Percentiles rank a stretch among this genome's conserved stretches.
Evolutionary conservation across 352 stramenopile genomes (phyloP).

Genomic region (Phytophthora pisi): DNA sequence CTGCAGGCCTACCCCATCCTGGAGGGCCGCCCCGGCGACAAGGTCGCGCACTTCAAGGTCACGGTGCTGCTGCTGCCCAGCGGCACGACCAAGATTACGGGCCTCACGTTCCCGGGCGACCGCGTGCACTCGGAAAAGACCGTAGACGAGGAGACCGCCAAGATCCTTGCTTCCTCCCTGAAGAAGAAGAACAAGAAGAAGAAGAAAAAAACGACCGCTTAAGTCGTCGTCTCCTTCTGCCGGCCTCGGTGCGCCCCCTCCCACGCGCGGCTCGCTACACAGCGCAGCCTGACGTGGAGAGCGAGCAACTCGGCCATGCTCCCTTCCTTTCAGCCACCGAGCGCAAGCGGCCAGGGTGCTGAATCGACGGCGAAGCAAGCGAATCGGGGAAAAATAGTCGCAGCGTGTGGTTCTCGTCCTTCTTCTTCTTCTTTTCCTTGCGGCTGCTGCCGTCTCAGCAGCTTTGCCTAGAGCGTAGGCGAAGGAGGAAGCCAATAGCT

Average conservation of each 20-base stretch:
- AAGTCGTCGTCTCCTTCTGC: slow-evolving; percentile 25
- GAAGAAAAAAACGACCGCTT: slow-evolving; percentile 73
- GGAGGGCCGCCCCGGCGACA: slow-evolving; percentile 93
- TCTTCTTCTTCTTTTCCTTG: slow-evolving; percentile 42
- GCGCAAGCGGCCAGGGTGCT: slow-evolving; percentile 13
- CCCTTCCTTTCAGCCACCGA: slow-evolving; percentile 30
- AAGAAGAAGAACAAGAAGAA: slow-evolving; percentile 98
- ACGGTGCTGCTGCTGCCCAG: slow-evolving; percentile 98
- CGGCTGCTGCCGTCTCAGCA: slow-evolving; percentile 27
- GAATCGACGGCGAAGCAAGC: slow-evolving; percentile 35
- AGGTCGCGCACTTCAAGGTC: slow-evolving; percentile 99
- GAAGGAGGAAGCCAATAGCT: slow-evolving; percentile 35
- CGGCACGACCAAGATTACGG: slow-evolving; percentile 96
- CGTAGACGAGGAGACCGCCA: slow-evolving; percentile 92
- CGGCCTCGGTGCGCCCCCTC: slow-evolving; percentile 6
- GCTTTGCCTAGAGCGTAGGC: slow-evolving; percentile 35
- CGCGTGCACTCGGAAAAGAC: slow-evolving; percentile 92
- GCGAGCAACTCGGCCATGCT: slow-evolving; percentile 24
- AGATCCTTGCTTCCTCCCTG: slow-evolving; percentile 89
- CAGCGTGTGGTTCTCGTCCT: slow-evolving; percentile 28
- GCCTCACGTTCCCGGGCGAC: slow-evolving; percentile 91
- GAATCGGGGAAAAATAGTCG: slow-evolving; percentile 32
- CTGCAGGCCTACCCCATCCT: slow-evolving; percentile 98
- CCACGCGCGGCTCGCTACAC: neutral
- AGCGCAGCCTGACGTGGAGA: slow-evolving; percentile 5